These are phyloP conservation scores for Aeschynomene evenia DNA, from an alignment of 306 rosid genomes.

Conservation along the genomic window DNA sequence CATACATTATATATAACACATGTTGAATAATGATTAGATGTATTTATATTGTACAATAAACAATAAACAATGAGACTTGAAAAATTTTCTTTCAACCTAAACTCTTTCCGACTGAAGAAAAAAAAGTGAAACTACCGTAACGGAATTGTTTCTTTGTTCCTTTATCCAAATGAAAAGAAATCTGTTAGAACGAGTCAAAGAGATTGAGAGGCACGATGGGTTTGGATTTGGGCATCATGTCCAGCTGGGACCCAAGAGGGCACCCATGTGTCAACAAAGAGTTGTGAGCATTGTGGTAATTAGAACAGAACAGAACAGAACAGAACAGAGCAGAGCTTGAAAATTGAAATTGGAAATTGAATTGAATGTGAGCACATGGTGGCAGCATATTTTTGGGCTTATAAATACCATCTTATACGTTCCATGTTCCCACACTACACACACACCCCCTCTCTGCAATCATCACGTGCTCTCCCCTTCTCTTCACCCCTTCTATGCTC, in stretches of 20 bases:
- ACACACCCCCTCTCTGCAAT: slow-evolving; percentile 39
- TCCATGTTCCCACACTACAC: slow-evolving; percentile 28
- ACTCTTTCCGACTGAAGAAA: too few relatives aligned
- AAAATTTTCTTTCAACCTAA: too few relatives aligned
- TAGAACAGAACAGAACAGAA: slow-evolving; percentile 1
- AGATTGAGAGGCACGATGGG: slow-evolving; percentile 26
- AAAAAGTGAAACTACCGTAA: too few relatives aligned
- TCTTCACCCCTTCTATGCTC: neutral
- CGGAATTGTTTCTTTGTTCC: too few relatives aligned
- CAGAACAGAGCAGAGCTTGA: slow-evolving; percentile 6
- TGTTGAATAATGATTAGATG: too few relatives aligned
- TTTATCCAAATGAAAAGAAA: too few relatives aligned
- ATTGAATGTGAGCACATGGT: slow-evolving; percentile 46
- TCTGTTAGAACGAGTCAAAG: slow-evolving; percentile 29
- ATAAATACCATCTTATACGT: slow-evolving; percentile 43
- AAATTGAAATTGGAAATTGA: too few relatives aligned
- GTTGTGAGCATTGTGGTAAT: too few relatives aligned
- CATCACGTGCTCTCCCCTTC: slow-evolving; percentile 43
- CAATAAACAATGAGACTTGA: too few relatives aligned
- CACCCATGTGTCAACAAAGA: slow-evolving; percentile 32
- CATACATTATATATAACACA: too few relatives aligned
- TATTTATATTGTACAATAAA: too few relatives aligned
- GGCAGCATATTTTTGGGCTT: slow-evolving; percentile 40
- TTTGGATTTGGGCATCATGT: slow-evolving; percentile 42
- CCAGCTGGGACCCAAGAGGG: slow-evolving; percentile 33